A percentile compares a stretch with the other conserved stretches of the same genome.
These are phyloP conservation scores for Microbotryum silenes-acaulis DNA, from an alignment of 1,284 basidiomycete genomes.

Conservation along the genomic window DNA sequence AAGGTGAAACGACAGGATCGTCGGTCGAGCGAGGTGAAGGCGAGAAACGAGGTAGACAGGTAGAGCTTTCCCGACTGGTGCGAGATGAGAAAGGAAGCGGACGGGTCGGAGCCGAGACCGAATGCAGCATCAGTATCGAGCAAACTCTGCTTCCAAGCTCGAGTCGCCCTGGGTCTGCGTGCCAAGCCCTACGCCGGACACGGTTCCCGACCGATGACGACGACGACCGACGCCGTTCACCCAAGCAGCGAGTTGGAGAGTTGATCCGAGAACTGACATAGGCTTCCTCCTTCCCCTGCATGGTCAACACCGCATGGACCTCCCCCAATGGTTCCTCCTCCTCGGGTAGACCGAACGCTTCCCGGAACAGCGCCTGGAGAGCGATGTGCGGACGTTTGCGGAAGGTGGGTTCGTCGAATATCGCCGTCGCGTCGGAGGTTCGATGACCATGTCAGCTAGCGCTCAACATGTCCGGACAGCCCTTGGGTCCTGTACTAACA, in stretches of 20 bases:
- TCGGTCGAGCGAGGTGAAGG: slow-evolving; percentile 84
- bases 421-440: background rate
- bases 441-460: background rate
- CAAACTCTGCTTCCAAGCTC: background rate
- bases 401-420: background rate
- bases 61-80: slow-evolving; percentile 79
- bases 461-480: no score
- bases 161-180: background rate
- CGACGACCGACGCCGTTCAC: no score
- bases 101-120: background rate
- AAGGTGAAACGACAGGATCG: slow-evolving; percentile 86
- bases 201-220: no score
- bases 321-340: slow-evolving; percentile 45
- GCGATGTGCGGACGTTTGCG: background rate
- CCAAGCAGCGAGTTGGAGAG: no score
- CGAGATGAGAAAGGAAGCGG: background rate
- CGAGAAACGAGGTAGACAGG: slow-evolving; percentile 80
- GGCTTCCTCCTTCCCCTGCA: slow-evolving; percentile 78
- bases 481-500: slow-evolving; percentile 10
- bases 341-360: slow-evolving; percentile 34
- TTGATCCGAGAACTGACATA: slow-evolving; percentile 58
- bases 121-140: background rate
- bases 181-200: no score
- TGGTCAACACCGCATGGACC: slow-evolving; percentile 78
- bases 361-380: slow-evolving; percentile 28